Percentiles rank a stretch among this genome's conserved stretches.
These are phyloP conservation scores for Botryobasidium botryosum DNA, from an alignment of 768 basidiomycete genomes.

Conservation along the genomic window DNA sequence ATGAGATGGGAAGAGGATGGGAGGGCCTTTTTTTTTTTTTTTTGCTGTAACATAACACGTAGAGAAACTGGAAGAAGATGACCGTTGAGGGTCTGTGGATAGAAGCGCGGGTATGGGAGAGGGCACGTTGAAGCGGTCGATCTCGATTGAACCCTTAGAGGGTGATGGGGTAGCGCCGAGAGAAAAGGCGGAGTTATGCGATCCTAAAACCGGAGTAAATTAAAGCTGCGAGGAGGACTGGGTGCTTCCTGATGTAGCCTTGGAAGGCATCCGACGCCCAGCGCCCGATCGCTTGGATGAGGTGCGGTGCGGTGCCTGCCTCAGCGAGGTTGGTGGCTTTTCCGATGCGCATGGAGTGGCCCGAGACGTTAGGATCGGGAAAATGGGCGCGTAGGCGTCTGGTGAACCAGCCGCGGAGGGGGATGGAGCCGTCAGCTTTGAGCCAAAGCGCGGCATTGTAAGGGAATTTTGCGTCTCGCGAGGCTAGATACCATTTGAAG, in stretches of 20 bases:
- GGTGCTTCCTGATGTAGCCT: slow-evolving; percentile 27
- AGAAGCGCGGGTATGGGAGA: too few relatives aligned
- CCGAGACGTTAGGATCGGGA: slow-evolving; percentile 21
- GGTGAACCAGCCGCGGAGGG: slow-evolving; percentile 24
- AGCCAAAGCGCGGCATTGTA: slow-evolving; percentile 23
- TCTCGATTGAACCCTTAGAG: too few relatives aligned
- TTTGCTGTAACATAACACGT: too few relatives aligned
- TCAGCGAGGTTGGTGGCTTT: slow-evolving; percentile 26
- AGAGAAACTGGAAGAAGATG: too few relatives aligned
- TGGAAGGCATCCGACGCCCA: slow-evolving; percentile 25
- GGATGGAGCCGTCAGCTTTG: slow-evolving; percentile 28
- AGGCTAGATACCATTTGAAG: slow-evolving; percentile 1
- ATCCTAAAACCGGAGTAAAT: too few relatives aligned
- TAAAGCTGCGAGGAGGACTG: slow-evolving; percentile 19
- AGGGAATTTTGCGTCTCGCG: slow-evolving; percentile 1
- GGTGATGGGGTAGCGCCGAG: too few relatives aligned
- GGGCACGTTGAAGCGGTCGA: too few relatives aligned
- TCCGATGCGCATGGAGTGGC: slow-evolving; percentile 27
- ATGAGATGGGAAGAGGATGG: too few relatives aligned
- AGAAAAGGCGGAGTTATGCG: too few relatives aligned
- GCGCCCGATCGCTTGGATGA: slow-evolving; percentile 24
- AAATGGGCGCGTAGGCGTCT: slow-evolving; percentile 21
- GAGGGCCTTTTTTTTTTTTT: too few relatives aligned
- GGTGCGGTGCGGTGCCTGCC: slow-evolving; percentile 16
- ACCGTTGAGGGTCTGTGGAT: too few relatives aligned